A percentile compares a stretch with the other conserved stretches of the same genome.
Evolutionary conservation across 2,329 filamentous ascomycete genomes (phyloP).

Genomic region (Ascochyta clinopodiicola): DNA sequence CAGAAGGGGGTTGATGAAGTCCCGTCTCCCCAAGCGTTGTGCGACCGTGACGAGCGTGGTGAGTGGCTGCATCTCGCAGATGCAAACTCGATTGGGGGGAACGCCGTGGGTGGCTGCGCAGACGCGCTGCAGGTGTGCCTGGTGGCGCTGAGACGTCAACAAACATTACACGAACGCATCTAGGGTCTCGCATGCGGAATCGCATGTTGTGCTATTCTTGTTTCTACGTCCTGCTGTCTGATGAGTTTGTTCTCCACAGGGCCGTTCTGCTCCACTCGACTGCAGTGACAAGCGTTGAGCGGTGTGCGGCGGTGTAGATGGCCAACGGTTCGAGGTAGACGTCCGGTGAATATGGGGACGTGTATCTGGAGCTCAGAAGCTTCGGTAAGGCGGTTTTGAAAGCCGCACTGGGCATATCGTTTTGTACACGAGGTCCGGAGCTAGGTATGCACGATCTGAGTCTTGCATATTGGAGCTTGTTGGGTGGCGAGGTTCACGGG

Average conservation of each 20-base stretch:
- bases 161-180: slow-evolving; percentile 11
- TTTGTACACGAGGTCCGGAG: neutral
- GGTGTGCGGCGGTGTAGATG: slow-evolving; percentile 18
- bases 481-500: slow-evolving; percentile 18
- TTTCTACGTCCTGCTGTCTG: neutral
- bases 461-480: neutral
- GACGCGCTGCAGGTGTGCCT: slow-evolving; percentile 4
- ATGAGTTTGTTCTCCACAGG: neutral
- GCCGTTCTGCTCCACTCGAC: neutral
- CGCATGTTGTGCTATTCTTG: slow-evolving; percentile 3
- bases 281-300: slow-evolving; percentile 4
- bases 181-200: neutral
- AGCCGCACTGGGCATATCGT: neutral
- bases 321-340: slow-evolving; percentile 9
- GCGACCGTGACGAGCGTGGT: slow-evolving; percentile 13
- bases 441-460: slow-evolving; percentile 4
- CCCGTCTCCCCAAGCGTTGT: slow-evolving; percentile 21
- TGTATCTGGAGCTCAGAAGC: neutral
- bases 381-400: slow-evolving; percentile 12
- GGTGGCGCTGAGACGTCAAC: slow-evolving; percentile 5
- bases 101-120: slow-evolving; percentile 2
- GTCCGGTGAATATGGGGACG: slow-evolving; percentile 12
- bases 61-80: slow-evolving; percentile 4
- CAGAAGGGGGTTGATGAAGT: neutral
- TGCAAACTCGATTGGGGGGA: neutral